A percentile compares a stretch with the other conserved stretches of the same genome.
phyloP scores from a whole-genome alignment of 345 rosid species.

The Gossypium stocksii region DNA sequence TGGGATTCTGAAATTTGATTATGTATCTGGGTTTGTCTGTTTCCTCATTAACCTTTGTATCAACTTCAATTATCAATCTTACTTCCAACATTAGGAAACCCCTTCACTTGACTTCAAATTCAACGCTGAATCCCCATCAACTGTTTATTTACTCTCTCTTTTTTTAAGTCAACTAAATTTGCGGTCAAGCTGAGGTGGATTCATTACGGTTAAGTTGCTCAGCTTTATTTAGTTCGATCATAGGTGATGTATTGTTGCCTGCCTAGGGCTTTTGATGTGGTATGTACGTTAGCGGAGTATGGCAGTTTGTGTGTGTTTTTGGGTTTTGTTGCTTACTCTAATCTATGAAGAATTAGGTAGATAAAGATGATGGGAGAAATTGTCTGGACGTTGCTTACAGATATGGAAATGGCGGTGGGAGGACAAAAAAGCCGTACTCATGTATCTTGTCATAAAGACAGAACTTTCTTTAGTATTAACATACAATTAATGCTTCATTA shows the following conservation, averaged over 20 bases:
- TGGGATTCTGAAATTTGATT: too few species aligned
- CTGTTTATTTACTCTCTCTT: background rate
- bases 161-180: too few species aligned
- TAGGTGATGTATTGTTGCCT: background rate
- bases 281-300: background rate
- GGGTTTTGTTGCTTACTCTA: conserved; percentile 2
- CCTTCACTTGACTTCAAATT: too few species aligned
- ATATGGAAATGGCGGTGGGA: background rate
- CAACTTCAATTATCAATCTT: background rate
- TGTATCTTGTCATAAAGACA: background rate
- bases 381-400: background rate
- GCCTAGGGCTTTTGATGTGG: background rate
- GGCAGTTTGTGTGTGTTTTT: background rate
- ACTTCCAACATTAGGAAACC: background rate
- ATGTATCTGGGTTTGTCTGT: too few species aligned
- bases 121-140: too few species aligned
- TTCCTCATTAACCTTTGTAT: background rate
- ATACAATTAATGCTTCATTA: background rate
- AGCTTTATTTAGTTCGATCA: too few species aligned
- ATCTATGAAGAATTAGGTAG: background rate
- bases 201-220: too few species aligned
- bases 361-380: background rate
- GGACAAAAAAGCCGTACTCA: background rate
- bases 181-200: too few species aligned
- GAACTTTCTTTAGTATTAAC: background rate